Conservation (phyloP, 257 asterid genomes). For the Rauvolfia tetraphylla region DNA sequence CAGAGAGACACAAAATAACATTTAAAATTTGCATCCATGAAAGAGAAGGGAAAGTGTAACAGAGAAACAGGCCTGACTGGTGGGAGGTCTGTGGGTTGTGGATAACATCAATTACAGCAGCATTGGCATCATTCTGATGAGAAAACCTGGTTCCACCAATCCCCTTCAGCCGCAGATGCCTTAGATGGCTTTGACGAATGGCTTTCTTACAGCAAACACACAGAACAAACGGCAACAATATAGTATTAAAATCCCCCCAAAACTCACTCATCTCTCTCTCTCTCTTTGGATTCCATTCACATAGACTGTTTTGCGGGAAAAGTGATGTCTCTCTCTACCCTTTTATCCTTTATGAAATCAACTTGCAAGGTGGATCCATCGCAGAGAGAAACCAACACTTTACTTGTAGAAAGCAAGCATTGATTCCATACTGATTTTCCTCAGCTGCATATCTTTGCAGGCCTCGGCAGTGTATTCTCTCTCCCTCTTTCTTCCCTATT, state of each 20-base stretch:
- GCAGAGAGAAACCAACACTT: neutral
- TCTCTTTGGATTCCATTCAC: conserved; percentile 29
- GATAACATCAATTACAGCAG: conserved; percentile 29
- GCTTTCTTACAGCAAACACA: conserved; percentile 8
- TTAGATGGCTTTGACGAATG: conserved; percentile 19
- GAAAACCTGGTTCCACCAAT: conserved; percentile 35
- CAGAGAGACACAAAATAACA: neutral
- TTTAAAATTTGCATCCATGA: conserved; percentile 5
- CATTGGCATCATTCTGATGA: conserved; percentile 29
- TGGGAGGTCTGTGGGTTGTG: conserved; percentile 15
- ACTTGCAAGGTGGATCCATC: conserved; percentile 8
- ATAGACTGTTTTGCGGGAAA: conserved; percentile 5
- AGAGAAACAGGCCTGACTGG: conserved; percentile 21
- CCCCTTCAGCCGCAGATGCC: conserved; percentile 20
- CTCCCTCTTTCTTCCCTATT: neutral
- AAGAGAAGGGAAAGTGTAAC: conserved; percentile 18
- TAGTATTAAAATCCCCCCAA: neutral
- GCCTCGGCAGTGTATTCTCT: neutral
- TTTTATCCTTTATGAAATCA: conserved; percentile 11
- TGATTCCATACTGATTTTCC: conserved; percentile 4
- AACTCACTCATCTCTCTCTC: neutral
- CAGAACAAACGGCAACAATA: neutral
- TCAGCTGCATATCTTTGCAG: conserved; percentile 13
- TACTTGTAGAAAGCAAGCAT: neutral
- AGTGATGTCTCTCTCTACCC: neutral